These are phyloP conservation scores for Rhizophora mangle DNA, from an alignment of 345 rosid species.

Conservation along the genomic window DNA sequence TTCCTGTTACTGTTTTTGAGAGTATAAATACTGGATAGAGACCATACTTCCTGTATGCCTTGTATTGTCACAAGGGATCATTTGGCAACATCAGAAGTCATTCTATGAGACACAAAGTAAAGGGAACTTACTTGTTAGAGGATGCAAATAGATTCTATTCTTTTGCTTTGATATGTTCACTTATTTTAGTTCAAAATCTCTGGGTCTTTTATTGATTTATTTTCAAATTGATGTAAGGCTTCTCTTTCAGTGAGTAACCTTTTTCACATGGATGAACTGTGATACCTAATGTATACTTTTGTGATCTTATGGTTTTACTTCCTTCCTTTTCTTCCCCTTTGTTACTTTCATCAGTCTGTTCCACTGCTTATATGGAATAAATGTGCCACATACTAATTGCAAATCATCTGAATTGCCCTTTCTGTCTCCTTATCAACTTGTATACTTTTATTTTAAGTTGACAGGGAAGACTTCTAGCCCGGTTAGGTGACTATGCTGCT, in stretches of 20 bases:
- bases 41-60: too few relatives aligned
- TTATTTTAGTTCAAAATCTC: neutral
- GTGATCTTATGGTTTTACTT: neutral
- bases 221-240: too few relatives aligned
- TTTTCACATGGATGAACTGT: too few relatives aligned
- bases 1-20: too few relatives aligned
- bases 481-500: constrained; percentile 63
- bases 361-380: neutral
- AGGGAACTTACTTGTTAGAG: too few relatives aligned
- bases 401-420: constrained; percentile 11
- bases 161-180: neutral
- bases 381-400: constrained; percentile 4
- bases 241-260: too few relatives aligned
- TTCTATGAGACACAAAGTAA: too few relatives aligned
- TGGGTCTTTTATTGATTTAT: neutral
- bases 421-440: constrained; percentile 36
- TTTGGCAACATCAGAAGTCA: too few relatives aligned
- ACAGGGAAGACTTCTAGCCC: constrained; percentile 95
- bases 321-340: neutral
- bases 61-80: too few relatives aligned
- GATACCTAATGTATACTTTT: neutral
- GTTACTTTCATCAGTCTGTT: neutral
- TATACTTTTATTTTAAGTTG: constrained; percentile 75
- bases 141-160: neutral
- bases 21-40: too few relatives aligned